Evolutionary conservation across 192 early-diverging fungal genomes (phyloP), one percentile per base, ranked within the genome.

Genomic region (Martensiomyces pterosporus): DNA sequence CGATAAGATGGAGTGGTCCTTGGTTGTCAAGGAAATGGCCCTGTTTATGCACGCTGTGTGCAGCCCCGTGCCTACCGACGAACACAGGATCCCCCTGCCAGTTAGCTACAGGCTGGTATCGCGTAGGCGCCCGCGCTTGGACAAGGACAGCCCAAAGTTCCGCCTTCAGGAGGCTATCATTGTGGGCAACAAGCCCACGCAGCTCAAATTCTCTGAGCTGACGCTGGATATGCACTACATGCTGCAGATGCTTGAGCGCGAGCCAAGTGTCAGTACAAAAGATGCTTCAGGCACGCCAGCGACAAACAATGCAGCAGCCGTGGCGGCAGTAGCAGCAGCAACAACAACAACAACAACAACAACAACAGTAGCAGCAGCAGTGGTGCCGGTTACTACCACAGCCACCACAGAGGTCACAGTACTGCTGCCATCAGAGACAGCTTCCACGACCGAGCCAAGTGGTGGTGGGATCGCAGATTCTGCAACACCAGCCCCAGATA

Each of bases 191-290:
- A 85, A 88, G 47, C 89, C 90, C 33, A 90, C 89, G 34, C 94
- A 98, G 68, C 93, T 95, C 65, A 97, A 97, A 52, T 98, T 98
- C 62, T 94, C 93, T 0, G 93, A 97, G 64, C 76, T 97, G 25
- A 96, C 91, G 0, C 71, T 97, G 37, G 96, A 99, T 51, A 93
- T 97, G 91, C 94, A 92, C 70, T 86, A 92, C 27, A 88, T 99
- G 56, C 63, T 95, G 21, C 94, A 97, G 57, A 86, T 89, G 24
- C 80, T 99, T n/a, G 96, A 77, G 50, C 62, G 71, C 39, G 60
- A 75, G 49, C 60, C 67, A 22, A 68, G 47, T 33, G 25, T 39
- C 4, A 17, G 12, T n/a, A 5, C 37, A 15, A 45, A 52, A 15
- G 51, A 54, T 3, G 16, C 25, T 3, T 16, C 44, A 21, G 21